A percentile compares a stretch with the other conserved stretches of the same genome.
phyloP scores from a whole-genome alignment of 2,329 filamentous ascomycete genomes.

The Ceratocystis ficicola region DNA sequence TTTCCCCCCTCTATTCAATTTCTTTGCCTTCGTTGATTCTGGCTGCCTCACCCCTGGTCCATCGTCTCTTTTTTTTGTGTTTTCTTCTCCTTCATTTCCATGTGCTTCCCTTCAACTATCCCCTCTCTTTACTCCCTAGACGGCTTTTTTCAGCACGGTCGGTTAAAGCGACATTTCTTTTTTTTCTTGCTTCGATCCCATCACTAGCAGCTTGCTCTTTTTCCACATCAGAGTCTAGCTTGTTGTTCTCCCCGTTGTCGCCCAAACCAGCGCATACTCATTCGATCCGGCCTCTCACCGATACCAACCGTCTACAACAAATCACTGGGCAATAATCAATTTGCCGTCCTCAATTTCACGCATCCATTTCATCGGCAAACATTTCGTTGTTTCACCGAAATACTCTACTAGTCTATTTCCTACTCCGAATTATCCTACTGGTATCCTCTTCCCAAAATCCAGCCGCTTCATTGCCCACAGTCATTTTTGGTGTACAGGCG shows the following conservation, averaged over 20 bases:
- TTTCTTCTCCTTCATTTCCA: slow-evolving; percentile 3
- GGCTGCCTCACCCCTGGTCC: not conserved
- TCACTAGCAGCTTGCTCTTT: not conserved
- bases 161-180: slow-evolving; percentile 1
- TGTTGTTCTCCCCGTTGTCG: not conserved
- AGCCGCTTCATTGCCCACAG: slow-evolving; percentile 15
- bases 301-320: not conserved
- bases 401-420: not conserved
- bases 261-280: not conserved
- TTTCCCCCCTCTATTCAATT: not conserved
- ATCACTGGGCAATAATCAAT: not conserved
- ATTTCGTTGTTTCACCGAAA: not conserved
- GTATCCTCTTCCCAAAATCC: not conserved
- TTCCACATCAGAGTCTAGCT: not conserved
- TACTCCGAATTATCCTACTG: not conserved
- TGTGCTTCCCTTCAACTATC: slow-evolving; percentile 5
- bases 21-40: not conserved
- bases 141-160: slow-evolving; percentile 7
- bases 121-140: slow-evolving; percentile 10
- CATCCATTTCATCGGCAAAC: slow-evolving; percentile 7
- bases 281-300: not conserved
- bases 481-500: slow-evolving; percentile 6
- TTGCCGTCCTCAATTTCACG: not conserved
- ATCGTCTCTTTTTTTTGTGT: slow-evolving; percentile 11
- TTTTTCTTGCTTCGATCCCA: not conserved